These are phyloP conservation scores for Xylaria sp. DNA, from an alignment of 2,329 filamentous ascomycete genomes.

Conservation along the genomic window DNA sequence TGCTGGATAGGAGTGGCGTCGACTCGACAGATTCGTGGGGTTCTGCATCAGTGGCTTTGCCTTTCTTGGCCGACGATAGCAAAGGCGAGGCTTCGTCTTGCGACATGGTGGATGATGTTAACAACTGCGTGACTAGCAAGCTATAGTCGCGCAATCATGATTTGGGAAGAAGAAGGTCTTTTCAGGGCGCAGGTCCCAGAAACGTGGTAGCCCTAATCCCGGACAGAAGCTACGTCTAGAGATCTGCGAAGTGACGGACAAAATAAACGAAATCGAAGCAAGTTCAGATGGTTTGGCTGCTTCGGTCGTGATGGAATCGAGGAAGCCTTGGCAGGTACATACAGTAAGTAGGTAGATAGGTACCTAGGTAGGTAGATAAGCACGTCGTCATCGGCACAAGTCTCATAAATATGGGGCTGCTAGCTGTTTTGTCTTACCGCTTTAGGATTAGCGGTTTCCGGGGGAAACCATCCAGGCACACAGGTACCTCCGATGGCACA, in stretches of 20 bases:
- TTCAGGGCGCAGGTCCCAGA: neutral
- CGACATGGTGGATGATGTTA: constrained; percentile 26
- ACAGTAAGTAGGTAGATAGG: neutral
- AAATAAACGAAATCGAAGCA: neutral
- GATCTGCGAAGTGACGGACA: neutral
- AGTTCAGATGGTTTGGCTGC: constrained; percentile 6
- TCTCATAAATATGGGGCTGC: constrained; percentile 1
- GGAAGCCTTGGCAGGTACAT: constrained; percentile 8
- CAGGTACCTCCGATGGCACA: too few species aligned
- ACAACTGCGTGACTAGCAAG: constrained; percentile 10
- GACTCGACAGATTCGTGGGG: constrained; percentile 52
- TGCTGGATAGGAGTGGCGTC: constrained; percentile 62
- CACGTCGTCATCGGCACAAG: constrained; percentile 32
- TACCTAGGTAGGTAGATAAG: constrained; percentile 1
- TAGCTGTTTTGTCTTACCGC: constrained; percentile 13
- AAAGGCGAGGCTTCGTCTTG: constrained; percentile 32
- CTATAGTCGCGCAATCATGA: constrained; percentile 27
- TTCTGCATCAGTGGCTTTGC: constrained; percentile 41
- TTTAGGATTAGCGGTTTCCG: constrained; percentile 19
- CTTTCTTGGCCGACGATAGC: constrained; percentile 42
- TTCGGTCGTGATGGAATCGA: neutral
- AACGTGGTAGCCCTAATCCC: neutral
- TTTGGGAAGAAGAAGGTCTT: neutral
- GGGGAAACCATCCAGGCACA: constrained; percentile 25
- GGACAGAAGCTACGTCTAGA: neutral